phyloP scores from a whole-genome alignment of 352 stramenopile genomes.

The Saprolegnia diclina region DNA sequence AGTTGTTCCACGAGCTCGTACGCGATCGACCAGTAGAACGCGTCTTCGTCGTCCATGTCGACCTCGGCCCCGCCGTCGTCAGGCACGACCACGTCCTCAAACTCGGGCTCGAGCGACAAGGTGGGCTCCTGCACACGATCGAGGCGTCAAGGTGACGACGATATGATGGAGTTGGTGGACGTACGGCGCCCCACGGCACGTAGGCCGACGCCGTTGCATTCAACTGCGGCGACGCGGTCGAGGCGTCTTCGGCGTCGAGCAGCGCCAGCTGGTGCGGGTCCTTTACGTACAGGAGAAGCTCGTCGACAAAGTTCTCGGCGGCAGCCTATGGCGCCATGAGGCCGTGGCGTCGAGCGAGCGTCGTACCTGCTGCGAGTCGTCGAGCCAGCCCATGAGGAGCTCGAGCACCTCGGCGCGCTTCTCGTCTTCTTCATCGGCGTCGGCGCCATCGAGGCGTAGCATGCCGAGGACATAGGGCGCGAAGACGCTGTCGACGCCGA shows the following conservation, averaged over 20 bases:
- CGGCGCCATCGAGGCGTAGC: slow-evolving; percentile 36
- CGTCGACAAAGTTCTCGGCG: slow-evolving; percentile 25
- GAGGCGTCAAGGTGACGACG: background rate
- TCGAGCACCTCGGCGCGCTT: slow-evolving; percentile 71
- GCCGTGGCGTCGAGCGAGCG: background rate
- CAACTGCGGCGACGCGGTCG: background rate
- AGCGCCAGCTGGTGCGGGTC: slow-evolving; percentile 17
- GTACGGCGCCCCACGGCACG: slow-evolving; percentile 12
- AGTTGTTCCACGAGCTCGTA: slow-evolving; percentile 79
- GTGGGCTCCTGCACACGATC: background rate
- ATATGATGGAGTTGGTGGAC: background rate
- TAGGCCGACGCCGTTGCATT: slow-evolving; percentile 23
- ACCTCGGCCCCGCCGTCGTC: slow-evolving; percentile 27
- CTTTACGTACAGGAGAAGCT: slow-evolving; percentile 24
- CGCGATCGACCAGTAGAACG: slow-evolving; percentile 81
- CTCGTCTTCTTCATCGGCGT: slow-evolving; percentile 38
- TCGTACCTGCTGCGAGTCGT: slow-evolving; percentile 23
- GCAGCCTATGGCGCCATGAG: background rate
- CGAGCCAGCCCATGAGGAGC: slow-evolving; percentile 78
- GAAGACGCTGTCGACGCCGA: slow-evolving; percentile 79
- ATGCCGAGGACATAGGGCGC: slow-evolving; percentile 79
- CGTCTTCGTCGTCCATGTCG: slow-evolving; percentile 61
- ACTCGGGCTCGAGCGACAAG: slow-evolving; percentile 23
- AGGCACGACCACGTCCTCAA: slow-evolving; percentile 2
- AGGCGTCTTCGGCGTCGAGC: background rate